Evolutionary conservation across 371 early-diverging fungal genomes (phyloP).

Genomic region (Saksenaea vasiformis): DNA sequence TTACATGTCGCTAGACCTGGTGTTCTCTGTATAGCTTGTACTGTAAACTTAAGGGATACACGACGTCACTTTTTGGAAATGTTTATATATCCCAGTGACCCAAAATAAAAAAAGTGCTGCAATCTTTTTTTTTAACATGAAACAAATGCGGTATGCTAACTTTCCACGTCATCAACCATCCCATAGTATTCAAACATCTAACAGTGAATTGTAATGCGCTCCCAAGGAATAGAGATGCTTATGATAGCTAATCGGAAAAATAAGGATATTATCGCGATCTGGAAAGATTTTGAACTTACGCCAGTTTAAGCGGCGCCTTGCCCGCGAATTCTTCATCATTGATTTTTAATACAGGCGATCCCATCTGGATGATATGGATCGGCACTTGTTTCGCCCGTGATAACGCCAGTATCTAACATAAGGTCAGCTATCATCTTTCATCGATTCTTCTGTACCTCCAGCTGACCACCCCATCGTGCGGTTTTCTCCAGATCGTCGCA

Average conservation of each 20-base stretch:
- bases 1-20: no score
- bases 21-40: no score
- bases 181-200: conserved; percentile 18
- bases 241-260: conserved; percentile 67
- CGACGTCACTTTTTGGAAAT: no score
- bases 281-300: conserved; percentile 54
- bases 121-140: conserved; percentile 12
- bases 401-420: conserved; percentile 71
- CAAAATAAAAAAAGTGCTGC: background rate
- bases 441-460: conserved; percentile 68
- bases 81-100: no score
- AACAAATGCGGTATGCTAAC: conserved; percentile 6
- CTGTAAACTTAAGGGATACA: no score
- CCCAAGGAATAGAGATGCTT: conserved; percentile 90
- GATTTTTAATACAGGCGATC: conserved; percentile 71
- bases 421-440: background rate
- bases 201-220: conserved; percentile 89
- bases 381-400: conserved; percentile 68
- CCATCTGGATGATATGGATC: conserved; percentile 80
- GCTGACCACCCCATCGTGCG: conserved; percentile 94
- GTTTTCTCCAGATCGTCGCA: conserved; percentile 80
- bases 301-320: conserved; percentile 71
- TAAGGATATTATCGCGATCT: background rate
- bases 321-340: conserved; percentile 70
- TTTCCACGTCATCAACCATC: no score